These are phyloP conservation scores for Collybiopsis luxurians DNA, from an alignment of 768 basidiomycete species.

Conservation along the genomic window DNA sequence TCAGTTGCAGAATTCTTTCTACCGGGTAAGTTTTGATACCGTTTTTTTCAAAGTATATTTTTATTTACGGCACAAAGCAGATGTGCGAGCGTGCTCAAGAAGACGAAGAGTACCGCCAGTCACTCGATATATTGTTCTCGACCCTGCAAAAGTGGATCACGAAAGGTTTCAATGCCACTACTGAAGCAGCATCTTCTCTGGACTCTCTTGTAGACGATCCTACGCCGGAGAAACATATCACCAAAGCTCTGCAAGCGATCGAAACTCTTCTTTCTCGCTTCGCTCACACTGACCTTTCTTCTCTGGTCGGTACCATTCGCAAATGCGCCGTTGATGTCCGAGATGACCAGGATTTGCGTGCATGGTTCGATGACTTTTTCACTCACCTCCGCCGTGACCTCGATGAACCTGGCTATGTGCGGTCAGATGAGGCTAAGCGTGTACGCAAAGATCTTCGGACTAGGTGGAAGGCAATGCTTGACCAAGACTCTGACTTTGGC, in stretches of 20 bases:
- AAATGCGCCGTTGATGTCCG: constrained; percentile 46
- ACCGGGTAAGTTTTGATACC: constrained; percentile 36
- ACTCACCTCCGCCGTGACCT: constrained; percentile 42
- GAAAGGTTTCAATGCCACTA: constrained; percentile 45
- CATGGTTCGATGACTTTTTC: constrained; percentile 57
- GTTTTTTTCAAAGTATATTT: background rate
- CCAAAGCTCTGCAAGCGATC: constrained; percentile 47
- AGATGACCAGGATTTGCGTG: constrained; percentile 48
- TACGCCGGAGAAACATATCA: constrained; percentile 59
- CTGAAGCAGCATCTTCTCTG: constrained; percentile 44
- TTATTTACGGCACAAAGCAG: constrained; percentile 30
- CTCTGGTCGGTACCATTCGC: constrained; percentile 40
- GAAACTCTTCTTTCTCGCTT: constrained; percentile 51
- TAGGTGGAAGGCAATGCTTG: constrained; percentile 50
- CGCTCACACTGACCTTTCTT: constrained; percentile 45
- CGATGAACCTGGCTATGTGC: constrained; percentile 48
- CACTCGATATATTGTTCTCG: constrained; percentile 56
- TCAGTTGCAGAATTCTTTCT: constrained; percentile 49
- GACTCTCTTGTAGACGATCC: constrained; percentile 59
- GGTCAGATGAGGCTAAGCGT: constrained; percentile 42
- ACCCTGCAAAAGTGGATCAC: constrained; percentile 58
- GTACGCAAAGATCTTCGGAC: constrained; percentile 42
- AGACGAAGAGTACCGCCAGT: constrained; percentile 54
- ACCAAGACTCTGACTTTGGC: constrained; percentile 38
- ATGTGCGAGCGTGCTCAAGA: constrained; percentile 63